Percentiles rank a stretch among this genome's conserved stretches.
Evolutionary conservation across 2,329 filamentous ascomycete species (phyloP).

Genomic region (Aspergillus sp.): DNA sequence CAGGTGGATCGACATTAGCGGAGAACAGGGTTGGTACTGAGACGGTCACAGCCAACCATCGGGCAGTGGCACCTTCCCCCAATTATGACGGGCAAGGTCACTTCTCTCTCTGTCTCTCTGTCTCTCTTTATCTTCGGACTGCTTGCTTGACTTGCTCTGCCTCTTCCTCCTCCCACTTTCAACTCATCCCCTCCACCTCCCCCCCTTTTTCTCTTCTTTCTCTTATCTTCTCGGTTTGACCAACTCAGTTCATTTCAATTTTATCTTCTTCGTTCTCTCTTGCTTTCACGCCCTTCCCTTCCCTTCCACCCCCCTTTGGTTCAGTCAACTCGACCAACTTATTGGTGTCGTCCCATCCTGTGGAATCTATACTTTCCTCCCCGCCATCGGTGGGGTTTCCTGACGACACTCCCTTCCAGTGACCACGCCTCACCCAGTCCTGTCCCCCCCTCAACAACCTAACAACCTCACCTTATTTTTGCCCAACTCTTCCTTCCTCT

Average conservation of each 20-base stretch:
- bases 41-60: constrained; percentile 2
- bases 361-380: constrained; percentile 8
- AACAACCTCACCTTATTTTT: not conserved
- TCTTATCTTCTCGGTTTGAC: not conserved
- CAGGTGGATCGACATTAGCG: not conserved
- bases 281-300: not conserved
- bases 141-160: not conserved
- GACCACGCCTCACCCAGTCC: constrained; percentile 13
- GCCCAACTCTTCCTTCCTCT: not conserved
- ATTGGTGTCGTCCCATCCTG: not conserved
- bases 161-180: not conserved
- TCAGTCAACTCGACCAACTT: not conserved
- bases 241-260: too few species aligned
- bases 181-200: not conserved
- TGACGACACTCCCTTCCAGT: constrained; percentile 19
- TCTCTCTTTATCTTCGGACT: not conserved
- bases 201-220: not conserved
- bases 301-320: not conserved
- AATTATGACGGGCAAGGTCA: not conserved
- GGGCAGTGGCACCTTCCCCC: not conserved
- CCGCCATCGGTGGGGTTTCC: constrained; percentile 20
- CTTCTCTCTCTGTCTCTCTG: not conserved
- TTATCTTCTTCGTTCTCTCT: too few species aligned
- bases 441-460: not conserved
- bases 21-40: constrained; percentile 1